phyloP scores from a whole-genome alignment of 495 filamentous ascomycete genomes.

The Hypoxylon perforatum region DNA sequence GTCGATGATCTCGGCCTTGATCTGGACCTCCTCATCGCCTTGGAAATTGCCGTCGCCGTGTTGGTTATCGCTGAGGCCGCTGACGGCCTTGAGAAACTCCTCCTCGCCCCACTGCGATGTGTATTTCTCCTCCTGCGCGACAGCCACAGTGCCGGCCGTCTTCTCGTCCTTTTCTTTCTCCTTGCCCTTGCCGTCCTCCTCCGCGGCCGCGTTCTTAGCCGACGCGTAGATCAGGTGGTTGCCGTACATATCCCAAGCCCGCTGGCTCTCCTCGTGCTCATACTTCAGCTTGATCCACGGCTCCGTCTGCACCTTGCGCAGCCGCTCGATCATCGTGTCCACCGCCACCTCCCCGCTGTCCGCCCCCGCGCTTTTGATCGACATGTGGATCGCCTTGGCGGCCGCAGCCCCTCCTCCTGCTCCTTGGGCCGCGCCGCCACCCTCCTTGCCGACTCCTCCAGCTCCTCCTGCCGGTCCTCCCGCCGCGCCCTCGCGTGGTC shows the following conservation, averaged over 20 bases:
- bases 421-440: slow-evolving; percentile 17
- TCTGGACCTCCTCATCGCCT: slow-evolving; percentile 43
- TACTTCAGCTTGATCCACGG: slow-evolving; percentile 56
- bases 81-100: slow-evolving; percentile 53
- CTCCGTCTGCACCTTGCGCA: slow-evolving; percentile 58
- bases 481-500: slow-evolving; percentile 35
- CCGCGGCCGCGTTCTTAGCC: neutral
- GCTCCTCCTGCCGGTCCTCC: slow-evolving; percentile 28
- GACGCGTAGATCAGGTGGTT: slow-evolving; percentile 50
- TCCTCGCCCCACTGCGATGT: slow-evolving; percentile 52
- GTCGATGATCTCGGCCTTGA: slow-evolving; percentile 40
- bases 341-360: slow-evolving; percentile 52
- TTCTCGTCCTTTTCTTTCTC: slow-evolving; percentile 39
- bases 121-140: slow-evolving; percentile 44
- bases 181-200: slow-evolving; percentile 41
- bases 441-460: slow-evolving; percentile 33
- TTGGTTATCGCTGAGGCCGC: slow-evolving; percentile 42
- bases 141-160: slow-evolving; percentile 14
- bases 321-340: slow-evolving; percentile 60
- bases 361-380: slow-evolving; percentile 58
- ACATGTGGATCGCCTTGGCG: slow-evolving; percentile 62
- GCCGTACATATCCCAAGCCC: slow-evolving; percentile 56
- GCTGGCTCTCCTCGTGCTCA: slow-evolving; percentile 56
- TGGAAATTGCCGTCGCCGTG: slow-evolving; percentile 17
- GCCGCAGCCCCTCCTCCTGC: slow-evolving; percentile 22